A percentile compares a stretch with the other conserved stretches of the same genome.
These are phyloP conservation scores for Ophiosphaerella narmari DNA, from an alignment of 2,329 filamentous ascomycete species.

Conservation along the genomic window DNA sequence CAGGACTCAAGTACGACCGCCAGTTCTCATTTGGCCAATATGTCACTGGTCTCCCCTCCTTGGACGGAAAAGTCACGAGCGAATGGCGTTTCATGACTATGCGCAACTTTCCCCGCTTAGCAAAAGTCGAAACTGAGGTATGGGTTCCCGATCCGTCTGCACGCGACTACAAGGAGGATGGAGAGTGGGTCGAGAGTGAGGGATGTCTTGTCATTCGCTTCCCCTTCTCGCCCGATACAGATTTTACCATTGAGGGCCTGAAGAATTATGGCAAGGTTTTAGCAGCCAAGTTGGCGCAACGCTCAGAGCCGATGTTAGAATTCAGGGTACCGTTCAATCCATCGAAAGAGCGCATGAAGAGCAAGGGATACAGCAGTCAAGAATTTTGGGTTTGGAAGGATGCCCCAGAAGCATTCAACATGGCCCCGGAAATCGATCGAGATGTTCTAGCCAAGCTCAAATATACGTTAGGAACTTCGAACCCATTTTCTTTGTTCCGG, in stretches of 20 bases:
- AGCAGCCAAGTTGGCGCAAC: conserved; percentile 38
- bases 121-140: conserved; percentile 68
- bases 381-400: conserved; percentile 71
- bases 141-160: conserved; percentile 70
- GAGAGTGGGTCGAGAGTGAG: conserved; percentile 57
- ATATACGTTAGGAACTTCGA: conserved; percentile 69
- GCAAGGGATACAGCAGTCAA: conserved; percentile 63
- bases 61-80: conserved; percentile 48
- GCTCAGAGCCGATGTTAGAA: conserved; percentile 63
- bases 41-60: conserved; percentile 48
- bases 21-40: conserved; percentile 80
- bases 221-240: conserved; percentile 53
- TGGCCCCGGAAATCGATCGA: conserved; percentile 50
- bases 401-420: conserved; percentile 52
- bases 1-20: conserved; percentile 77
- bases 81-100: conserved; percentile 74
- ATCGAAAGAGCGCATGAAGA: conserved; percentile 59
- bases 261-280: conserved; percentile 40
- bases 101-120: conserved; percentile 70
- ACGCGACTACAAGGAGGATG: conserved; percentile 54
- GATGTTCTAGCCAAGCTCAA: conserved; percentile 67
- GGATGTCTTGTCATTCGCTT: conserved; percentile 71
- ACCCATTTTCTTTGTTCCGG: conserved; percentile 70
- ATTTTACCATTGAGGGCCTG: conserved; percentile 38
- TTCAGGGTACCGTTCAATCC: conserved; percentile 71